Percentiles rank a stretch among this genome's conserved stretches.
Evolutionary conservation across 768 basidiomycete species (phyloP).

Genomic region (Lentinula boryana): DNA sequence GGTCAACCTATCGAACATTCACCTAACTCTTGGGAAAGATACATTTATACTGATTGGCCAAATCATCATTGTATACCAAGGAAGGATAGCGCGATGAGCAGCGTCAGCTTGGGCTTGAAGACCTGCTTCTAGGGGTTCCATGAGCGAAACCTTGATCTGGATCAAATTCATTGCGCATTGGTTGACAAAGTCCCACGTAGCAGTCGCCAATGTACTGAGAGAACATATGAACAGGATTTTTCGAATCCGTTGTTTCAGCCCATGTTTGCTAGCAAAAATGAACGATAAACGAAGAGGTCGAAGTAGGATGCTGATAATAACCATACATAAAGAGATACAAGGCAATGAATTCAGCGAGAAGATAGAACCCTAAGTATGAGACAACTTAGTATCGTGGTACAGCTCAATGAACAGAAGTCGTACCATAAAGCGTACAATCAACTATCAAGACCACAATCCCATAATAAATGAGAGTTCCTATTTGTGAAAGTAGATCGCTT

Average conservation of each 20-base stretch:
- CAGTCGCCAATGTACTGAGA: not conserved
- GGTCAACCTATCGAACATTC: not conserved
- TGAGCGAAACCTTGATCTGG: slow-evolving; percentile 3
- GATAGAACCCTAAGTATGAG: not conserved
- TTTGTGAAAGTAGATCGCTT: not conserved
- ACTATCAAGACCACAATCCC: slow-evolving; percentile 2
- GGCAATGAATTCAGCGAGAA: not conserved
- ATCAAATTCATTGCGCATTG: not conserved
- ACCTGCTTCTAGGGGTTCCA: not conserved
- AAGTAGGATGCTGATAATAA: not conserved
- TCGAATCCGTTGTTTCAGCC: not conserved
- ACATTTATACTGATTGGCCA: slow-evolving; percentile 2
- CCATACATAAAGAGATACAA: not conserved
- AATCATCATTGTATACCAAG: not conserved
- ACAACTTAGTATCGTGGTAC: no score
- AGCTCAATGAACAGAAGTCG: not conserved
- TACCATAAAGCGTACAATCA: slow-evolving; percentile 3
- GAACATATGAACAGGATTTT: not conserved
- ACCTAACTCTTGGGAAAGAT: not conserved
- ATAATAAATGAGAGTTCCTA: not conserved
- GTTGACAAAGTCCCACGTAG: slow-evolving; percentile 2
- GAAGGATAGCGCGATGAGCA: not conserved
- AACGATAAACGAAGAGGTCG: not conserved
- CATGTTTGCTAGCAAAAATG: not conserved
- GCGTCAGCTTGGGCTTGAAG: not conserved